These are phyloP conservation scores for Microsporum ferrugineum DNA, from an alignment of 2,329 filamentous ascomycete genomes.

Conservation along the genomic window DNA sequence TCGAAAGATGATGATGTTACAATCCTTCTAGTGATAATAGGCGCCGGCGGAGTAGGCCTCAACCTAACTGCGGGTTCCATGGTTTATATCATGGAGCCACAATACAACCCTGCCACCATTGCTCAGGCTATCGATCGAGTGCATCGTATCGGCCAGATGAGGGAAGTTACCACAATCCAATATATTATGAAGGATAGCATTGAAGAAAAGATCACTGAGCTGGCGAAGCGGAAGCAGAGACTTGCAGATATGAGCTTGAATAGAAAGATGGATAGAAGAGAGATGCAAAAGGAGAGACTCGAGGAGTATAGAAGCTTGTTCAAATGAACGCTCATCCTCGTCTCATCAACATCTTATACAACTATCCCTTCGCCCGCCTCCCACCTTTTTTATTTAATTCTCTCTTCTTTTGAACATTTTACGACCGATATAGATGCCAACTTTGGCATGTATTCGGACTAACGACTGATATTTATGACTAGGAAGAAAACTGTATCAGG, in stretches of 20 bases:
- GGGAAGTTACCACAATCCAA: conserved; percentile 74
- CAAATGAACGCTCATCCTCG: conserved; percentile 13
- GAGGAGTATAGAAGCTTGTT: conserved; percentile 52
- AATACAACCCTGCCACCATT: conserved; percentile 92
- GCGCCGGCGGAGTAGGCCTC: conserved; percentile 79
- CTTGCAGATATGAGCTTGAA: conserved; percentile 81
- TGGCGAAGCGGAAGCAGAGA: conserved; percentile 88
- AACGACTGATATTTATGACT: not conserved
- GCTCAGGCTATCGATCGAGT: conserved; percentile 91
- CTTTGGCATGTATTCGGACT: not conserved
- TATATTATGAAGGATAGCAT: conserved; percentile 88
- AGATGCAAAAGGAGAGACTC: conserved; percentile 54
- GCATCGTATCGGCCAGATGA: conserved; percentile 77
- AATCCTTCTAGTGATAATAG: conserved; percentile 84
- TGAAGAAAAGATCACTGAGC: conserved; percentile 80
- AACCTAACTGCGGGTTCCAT: conserved; percentile 78
- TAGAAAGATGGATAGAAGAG: conserved; percentile 47
- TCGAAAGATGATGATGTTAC: conserved; percentile 58
- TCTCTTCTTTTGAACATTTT: not conserved
- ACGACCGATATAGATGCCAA: not conserved
- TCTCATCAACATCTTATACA: not conserved
- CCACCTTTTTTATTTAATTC: not conserved
- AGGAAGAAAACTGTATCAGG: not conserved
- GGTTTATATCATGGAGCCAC: conserved; percentile 96
- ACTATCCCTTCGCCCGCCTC: not conserved